A percentile compares a stretch with the other conserved stretches of the same genome.
These are phyloP conservation scores for Gossypium davidsonii DNA, from an alignment of 441 rosid genomes.

Conservation along the genomic window DNA sequence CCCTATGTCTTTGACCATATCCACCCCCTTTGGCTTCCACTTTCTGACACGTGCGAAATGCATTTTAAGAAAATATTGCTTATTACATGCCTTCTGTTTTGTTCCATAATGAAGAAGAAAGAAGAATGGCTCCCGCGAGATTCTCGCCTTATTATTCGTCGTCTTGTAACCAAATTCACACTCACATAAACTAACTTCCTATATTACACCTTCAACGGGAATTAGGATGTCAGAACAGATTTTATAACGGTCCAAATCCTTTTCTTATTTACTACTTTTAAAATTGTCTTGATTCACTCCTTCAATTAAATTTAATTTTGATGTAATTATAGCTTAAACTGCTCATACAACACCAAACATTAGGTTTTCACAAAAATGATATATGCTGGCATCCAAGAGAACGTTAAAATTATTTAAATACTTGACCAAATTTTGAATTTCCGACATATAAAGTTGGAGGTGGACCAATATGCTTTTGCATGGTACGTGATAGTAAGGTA, in stretches of 20 bases:
- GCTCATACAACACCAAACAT: not conserved
- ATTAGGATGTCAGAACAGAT: not conserved
- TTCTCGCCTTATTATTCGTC: slow-evolving; percentile 60
- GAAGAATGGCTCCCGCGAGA: slow-evolving; percentile 48
- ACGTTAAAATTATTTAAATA: slow-evolving; percentile 1
- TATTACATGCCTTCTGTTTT: slow-evolving; percentile 14
- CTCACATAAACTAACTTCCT: not conserved
- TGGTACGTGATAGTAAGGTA: not conserved
- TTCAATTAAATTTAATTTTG: not conserved
- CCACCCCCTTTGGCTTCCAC: not conserved
- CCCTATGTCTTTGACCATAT: slow-evolving; percentile 32
- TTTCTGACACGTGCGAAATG: slow-evolving; percentile 30
- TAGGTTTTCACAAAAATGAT: not conserved
- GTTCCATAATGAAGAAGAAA: not conserved
- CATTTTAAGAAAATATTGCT: not conserved
- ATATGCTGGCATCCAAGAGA: slow-evolving; percentile 9
- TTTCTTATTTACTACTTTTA: not conserved
- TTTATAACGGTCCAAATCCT: not conserved
- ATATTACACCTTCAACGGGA: too few relatives aligned
- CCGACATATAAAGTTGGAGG: not conserved
- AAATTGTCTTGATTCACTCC: not conserved
- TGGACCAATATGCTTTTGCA: slow-evolving; percentile 1
- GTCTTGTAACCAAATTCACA: slow-evolving; percentile 17
- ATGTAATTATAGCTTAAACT: not conserved
- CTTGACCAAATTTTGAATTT: not conserved